Evolutionary conservation across 768 basidiomycete species (phyloP), one percentile per base, ranked within the genome.

Genomic region (Lactarius trivialis): DNA sequence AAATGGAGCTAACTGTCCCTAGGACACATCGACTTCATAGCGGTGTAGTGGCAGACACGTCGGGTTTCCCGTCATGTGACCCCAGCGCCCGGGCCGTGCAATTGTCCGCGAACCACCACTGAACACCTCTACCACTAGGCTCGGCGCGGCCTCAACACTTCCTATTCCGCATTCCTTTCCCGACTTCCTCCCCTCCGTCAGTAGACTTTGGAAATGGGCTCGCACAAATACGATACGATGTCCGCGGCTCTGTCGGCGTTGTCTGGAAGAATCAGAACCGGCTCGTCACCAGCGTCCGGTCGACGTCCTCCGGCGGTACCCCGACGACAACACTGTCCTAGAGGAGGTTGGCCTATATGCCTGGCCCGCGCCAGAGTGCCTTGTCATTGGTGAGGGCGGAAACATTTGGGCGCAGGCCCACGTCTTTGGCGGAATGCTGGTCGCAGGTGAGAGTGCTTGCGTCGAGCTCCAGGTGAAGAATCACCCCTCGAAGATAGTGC

Each of bases 381-480:
- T 87, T 3, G 78, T 82, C 11, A 81, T 93, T 26, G 88, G 85
- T 0, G 91, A 93, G 70, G 82, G 81, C 65, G 91, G 91, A 6
- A 91, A 87, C 72, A 78, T 93, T 33, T 90, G 88, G 85, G 80
- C 82, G 49, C 86, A 88, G 68, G 90, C 82, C 1, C 81, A 75
- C 57, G 70, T 93, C n/a, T 73, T 88, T 28, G 86, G 83, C 36
- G 83, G 81, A 7, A 73, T 86, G 15, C 68, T 86, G n/a, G 78
- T 90, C 8, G 82, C 86, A 33, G 91, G 91, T 9, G 82, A 85
- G 68, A 82, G 81, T 63, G 85, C 81, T n/a, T 88, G 85, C 69
- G 77, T 93, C 48, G 86, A n/a, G n/a, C n/a, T n/a, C n/a, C n/a
- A n/a, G n/a, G n/a, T n/a, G 54, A 91, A 85, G 77, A 93, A 93